A percentile compares a stretch with the other conserved stretches of the same genome.
phyloP scores from a whole-genome alignment of 169 alveolate genomes.

The Eimeria falciformis region DNA sequence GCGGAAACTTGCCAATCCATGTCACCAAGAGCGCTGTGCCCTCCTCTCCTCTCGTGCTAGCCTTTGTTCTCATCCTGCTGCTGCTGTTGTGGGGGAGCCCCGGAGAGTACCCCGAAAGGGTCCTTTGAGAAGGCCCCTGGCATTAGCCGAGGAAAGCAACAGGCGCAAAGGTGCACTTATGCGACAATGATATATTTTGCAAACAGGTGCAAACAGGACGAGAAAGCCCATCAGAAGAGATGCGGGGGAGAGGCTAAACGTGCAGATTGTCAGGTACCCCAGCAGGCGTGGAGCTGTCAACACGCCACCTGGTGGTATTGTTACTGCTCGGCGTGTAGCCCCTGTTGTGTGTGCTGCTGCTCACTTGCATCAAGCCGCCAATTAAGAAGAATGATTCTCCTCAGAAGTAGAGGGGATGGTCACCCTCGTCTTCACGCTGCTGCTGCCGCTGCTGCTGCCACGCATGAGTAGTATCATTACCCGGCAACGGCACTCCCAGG shows the following conservation, averaged over 20 bases:
- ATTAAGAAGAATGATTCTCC: neutral
- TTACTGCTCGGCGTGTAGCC: neutral
- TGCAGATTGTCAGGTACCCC: neutral
- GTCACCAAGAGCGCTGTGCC: neutral
- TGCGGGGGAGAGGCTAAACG: neutral
- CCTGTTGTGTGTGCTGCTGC: neutral
- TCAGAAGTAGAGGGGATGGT: neutral
- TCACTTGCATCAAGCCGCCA: neutral
- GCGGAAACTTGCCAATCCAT: slow-evolving; percentile 1
- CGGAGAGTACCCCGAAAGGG: too few species aligned
- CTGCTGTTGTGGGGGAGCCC: neutral
- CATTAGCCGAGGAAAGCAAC: slow-evolving; percentile 1
- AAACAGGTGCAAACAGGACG: neutral
- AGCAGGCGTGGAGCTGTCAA: neutral
- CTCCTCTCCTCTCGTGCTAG: neutral
- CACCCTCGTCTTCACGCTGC: neutral
- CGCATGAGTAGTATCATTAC: too few species aligned
- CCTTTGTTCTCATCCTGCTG: neutral
- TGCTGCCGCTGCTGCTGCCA: slow-evolving; percentile 12
- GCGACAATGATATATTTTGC: neutral
- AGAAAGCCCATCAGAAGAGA: too few species aligned
- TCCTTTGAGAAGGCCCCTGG: neutral
- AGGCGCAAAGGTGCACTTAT: neutral
- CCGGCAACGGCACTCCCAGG: neutral
- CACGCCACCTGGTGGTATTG: neutral